Conservation (phyloP, 352 stramenopile genomes). For the Paralagenidium karlingii region DNA sequence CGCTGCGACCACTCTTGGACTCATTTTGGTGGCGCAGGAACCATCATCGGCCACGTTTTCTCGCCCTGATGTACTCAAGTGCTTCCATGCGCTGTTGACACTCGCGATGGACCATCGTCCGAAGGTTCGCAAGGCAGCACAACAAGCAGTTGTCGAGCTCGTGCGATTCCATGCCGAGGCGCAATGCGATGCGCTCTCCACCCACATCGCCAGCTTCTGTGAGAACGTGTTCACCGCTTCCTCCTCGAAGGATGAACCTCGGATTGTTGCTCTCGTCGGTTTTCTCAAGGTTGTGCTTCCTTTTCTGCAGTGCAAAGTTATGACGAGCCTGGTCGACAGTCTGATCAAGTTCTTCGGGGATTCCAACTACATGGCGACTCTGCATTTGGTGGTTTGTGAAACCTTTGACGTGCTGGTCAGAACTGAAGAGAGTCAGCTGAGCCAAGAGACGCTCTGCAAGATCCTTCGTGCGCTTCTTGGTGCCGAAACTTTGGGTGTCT, state of each 20-base stretch:
- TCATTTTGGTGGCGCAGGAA: slow-evolving; percentile 60
- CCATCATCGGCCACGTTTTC: slow-evolving; percentile 41
- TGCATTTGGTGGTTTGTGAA: slow-evolving; percentile 71
- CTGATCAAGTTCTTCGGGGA: slow-evolving; percentile 54
- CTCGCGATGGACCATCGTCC: slow-evolving; percentile 59
- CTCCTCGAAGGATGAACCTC: slow-evolving; percentile 43
- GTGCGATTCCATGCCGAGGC: slow-evolving; percentile 54
- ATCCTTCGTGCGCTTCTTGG: slow-evolving; percentile 48
- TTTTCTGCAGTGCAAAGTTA: slow-evolving; percentile 69
- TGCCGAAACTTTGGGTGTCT: slow-evolving; percentile 37
- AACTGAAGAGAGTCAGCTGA: slow-evolving; percentile 41
- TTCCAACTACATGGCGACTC: slow-evolving; percentile 45
- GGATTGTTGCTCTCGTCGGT: slow-evolving; percentile 60
- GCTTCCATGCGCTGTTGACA: slow-evolving; percentile 68
- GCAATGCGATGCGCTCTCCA: slow-evolving; percentile 69
- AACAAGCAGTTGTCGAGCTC: slow-evolving; percentile 62
- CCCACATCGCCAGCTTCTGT: slow-evolving; percentile 76
- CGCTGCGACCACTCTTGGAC: slow-evolving; percentile 43
- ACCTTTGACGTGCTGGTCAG: slow-evolving; percentile 43
- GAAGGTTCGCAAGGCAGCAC: slow-evolving; percentile 74
- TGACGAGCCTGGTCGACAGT: slow-evolving; percentile 56
- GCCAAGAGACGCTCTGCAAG: slow-evolving; percentile 48
- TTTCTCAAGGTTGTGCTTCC: slow-evolving; percentile 72
- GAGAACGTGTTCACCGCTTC: slow-evolving; percentile 62
- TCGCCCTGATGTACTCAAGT: slow-evolving; percentile 51